phyloP scores from a whole-genome alignment of 208 protist genomes.

The Angomonas deanei region DNA sequence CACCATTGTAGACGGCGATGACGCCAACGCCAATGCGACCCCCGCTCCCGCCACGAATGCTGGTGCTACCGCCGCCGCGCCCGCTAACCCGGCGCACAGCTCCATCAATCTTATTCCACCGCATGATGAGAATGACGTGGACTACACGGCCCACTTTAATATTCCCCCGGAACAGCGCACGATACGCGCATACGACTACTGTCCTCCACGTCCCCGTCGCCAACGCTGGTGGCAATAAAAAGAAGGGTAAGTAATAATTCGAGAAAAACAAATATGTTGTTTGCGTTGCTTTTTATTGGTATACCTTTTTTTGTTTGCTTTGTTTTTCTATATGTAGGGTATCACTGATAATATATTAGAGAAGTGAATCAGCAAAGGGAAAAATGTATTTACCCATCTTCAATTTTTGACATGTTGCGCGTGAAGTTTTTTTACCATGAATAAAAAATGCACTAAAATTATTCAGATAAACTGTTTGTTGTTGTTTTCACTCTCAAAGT shows the following conservation, averaged over 20 bases:
- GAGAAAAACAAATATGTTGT: background rate
- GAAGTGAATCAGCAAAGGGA: too few relatives aligned
- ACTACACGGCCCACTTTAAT: constrained; percentile 29
- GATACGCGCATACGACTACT: constrained; percentile 64
- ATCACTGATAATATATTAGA: background rate
- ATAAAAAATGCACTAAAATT: too few relatives aligned
- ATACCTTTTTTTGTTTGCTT: background rate
- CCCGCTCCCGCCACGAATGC: background rate
- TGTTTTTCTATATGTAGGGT: background rate
- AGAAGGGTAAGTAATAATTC: background rate
- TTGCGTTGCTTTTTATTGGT: too few relatives aligned
- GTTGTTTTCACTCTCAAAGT: too few relatives aligned
- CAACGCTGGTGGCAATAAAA: background rate
- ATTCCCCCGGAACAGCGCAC: constrained; percentile 33
- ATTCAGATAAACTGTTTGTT: too few relatives aligned
- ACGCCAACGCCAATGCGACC: background rate
- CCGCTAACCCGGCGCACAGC: too few relatives aligned
- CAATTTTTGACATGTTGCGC: too few relatives aligned
- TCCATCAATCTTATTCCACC: too few relatives aligned
- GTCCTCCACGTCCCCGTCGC: constrained; percentile 20
- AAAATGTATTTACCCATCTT: background rate
- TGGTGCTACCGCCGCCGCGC: background rate
- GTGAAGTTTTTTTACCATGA: too few relatives aligned
- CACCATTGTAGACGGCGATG: background rate
- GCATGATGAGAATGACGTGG: constrained; percentile 10